phyloP scores from a whole-genome alignment of 106 monocot genomes.

The Dendrobium huoshanense region DNA sequence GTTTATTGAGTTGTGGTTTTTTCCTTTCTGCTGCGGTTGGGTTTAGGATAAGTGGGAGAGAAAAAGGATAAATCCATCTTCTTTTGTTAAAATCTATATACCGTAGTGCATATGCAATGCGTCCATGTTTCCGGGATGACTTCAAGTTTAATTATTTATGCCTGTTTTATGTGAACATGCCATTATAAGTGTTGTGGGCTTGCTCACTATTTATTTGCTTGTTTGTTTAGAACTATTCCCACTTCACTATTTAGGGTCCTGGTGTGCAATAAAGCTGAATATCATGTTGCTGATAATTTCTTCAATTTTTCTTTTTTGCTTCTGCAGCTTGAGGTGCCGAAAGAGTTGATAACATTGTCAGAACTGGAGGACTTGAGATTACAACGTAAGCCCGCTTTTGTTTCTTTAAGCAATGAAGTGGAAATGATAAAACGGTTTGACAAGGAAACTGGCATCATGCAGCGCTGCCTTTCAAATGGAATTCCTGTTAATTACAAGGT shows the following conservation, averaged over 20 bases:
- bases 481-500: slow-evolving; percentile 99
- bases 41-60: background rate
- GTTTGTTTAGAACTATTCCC: background rate
- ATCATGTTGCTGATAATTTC: slow-evolving; percentile 8
- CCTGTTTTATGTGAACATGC: background rate
- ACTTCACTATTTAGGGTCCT: background rate
- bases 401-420: slow-evolving; percentile 32
- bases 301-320: slow-evolving; percentile 9
- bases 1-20: background rate
- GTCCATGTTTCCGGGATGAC: background rate
- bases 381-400: slow-evolving; percentile 55
- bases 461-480: slow-evolving; percentile 87
- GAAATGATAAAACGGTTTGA: slow-evolving; percentile 57
- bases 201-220: background rate
- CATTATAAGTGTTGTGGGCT: background rate
- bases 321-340: slow-evolving; percentile 86
- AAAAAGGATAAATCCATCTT: background rate
- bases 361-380: slow-evolving; percentile 60
- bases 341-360: slow-evolving; percentile 61
- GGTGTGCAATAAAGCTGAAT: background rate
- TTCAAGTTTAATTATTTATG: background rate
- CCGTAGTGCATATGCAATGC: background rate
- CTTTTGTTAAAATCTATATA: background rate
- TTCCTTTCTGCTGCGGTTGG: background rate
- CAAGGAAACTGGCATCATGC: slow-evolving; percentile 76